Base-by-base conservation (phyloP, 352 stramenopile species). In the Salisapilia sapeloensis region DNA sequence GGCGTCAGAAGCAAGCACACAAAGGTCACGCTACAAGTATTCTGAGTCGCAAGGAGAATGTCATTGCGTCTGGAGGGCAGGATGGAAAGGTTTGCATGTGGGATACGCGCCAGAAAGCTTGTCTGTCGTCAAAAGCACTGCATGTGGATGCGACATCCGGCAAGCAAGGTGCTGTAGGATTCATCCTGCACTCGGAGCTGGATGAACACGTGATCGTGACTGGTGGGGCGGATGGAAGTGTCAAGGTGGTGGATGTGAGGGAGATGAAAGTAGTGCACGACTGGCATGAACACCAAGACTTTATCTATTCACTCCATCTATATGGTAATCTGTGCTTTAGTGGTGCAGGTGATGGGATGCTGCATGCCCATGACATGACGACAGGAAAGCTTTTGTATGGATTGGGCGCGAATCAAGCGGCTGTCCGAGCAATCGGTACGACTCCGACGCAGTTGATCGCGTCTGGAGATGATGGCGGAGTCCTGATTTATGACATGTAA, bases 281-380 rank as follows among this genome's bases (percentile, higher is more conserved):
- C 35, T 84, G 80, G 33, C 56, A 51, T 0, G 60, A 90, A 38
- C 78, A 93, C 46, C 50, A 71, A 50, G 78, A 87, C 42, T 93
- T 91, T 42, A 85, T 91, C 42, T 93, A 93, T 54, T 76, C 71
- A 19, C 30, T 93, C 6, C 46, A 78, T 7, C 20, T 87, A 18
- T 47, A 57, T 15, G 53, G 50, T 4, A 52, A 82, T 33, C 40
- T 87, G 8, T 86, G 77, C 36, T 79, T 92, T 12, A 86, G 62
- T 28, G 78, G 78, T 8, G 75, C 62, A 4, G 78, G 78, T 29
- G 79, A 86, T 29, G 78, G 78, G 15, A 86, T 82, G 61, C 59
- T 93, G 15, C 65, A 91, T 17, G 65, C 83, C 10, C 77, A 92
- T 42, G 56, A 90, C 44, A 69, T 74, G 52, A 65, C 59, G 9